Percentiles rank a stretch among this genome's conserved stretches.
These are phyloP conservation scores for Tolypocladium tundrense DNA, from an alignment of 2,329 filamentous ascomycete genomes.

Conservation along the genomic window DNA sequence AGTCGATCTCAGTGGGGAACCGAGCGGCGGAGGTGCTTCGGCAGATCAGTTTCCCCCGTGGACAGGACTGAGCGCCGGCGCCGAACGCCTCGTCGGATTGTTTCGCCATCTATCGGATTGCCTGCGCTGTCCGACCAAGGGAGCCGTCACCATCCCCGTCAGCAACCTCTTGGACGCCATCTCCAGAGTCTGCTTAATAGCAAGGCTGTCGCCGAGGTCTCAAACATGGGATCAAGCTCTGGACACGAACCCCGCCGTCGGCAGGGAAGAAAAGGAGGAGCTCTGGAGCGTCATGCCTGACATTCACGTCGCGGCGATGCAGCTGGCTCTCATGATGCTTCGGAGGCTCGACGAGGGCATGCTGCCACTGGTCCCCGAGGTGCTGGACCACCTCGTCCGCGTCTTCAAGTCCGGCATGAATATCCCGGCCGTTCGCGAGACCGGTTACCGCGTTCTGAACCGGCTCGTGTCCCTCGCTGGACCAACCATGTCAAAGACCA, in stretches of 20 bases:
- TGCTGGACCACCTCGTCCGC: constrained; percentile 62
- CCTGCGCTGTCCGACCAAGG: constrained; percentile 53
- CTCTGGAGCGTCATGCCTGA: constrained; percentile 64
- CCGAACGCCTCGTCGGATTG: constrained; percentile 57
- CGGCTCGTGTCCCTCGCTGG: constrained; percentile 53
- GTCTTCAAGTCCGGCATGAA: constrained; percentile 52
- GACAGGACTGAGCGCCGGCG: constrained; percentile 64
- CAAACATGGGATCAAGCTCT: constrained; percentile 38
- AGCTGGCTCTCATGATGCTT: constrained; percentile 47
- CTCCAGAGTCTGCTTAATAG: constrained; percentile 58
- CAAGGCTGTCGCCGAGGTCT: constrained; percentile 36
- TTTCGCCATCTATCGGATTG: constrained; percentile 55
- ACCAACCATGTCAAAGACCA: constrained; percentile 53
- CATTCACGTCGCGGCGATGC: constrained; percentile 62
- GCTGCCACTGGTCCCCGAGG: constrained; percentile 49
- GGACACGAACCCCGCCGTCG: constrained; percentile 62
- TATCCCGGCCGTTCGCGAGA: constrained; percentile 43
- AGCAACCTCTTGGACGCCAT: constrained; percentile 59
- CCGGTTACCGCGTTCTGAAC: constrained; percentile 49
- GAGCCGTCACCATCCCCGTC: constrained; percentile 56
- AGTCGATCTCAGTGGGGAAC: constrained; percentile 34
- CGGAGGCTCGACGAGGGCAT: constrained; percentile 47
- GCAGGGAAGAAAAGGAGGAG: constrained; percentile 71
- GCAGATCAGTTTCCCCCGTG: constrained; percentile 53
- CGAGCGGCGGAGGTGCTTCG: constrained; percentile 33